These are phyloP conservation scores for Myxozyma kluyveri DNA, from an alignment of 805 yeast genomes.

Conservation along the genomic window DNA sequence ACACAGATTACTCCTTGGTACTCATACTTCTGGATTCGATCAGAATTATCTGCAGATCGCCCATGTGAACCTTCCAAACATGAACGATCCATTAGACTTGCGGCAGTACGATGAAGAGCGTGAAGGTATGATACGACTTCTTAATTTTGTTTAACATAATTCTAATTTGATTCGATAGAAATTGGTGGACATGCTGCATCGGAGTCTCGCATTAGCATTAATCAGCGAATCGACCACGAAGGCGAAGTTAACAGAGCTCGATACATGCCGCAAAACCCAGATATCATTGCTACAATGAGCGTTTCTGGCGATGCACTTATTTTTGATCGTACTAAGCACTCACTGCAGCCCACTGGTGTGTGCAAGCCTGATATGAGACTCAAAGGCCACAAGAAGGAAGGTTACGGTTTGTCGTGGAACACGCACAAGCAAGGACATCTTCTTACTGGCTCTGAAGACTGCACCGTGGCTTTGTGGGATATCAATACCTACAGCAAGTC, in stretches of 20 bases:
- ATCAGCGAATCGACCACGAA: conserved; percentile 56
- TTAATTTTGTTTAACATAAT: neutral
- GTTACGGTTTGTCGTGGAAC: conserved; percentile 71
- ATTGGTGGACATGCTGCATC: conserved; percentile 37
- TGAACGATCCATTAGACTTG: conserved; percentile 28
- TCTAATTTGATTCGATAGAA: conserved; percentile 23
- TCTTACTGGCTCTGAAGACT: conserved; percentile 65
- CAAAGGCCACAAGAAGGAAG: conserved; percentile 60
- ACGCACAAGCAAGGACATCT: conserved; percentile 44
- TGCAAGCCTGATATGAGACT: conserved; percentile 54
- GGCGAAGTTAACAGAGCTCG: conserved; percentile 66
- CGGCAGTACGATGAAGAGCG: conserved; percentile 31
- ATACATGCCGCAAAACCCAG: conserved; percentile 48
- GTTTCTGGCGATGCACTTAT: conserved; percentile 40
- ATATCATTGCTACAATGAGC: conserved; percentile 55
- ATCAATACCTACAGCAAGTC: conserved; percentile 35
- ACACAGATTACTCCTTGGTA: conserved; percentile 55
- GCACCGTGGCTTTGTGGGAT: conserved; percentile 71
- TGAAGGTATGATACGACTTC: conserved; percentile 26
- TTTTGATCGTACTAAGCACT: conserved; percentile 68
- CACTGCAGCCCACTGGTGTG: conserved; percentile 44
- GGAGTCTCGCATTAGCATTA: conserved; percentile 45
- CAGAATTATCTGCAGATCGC: conserved; percentile 49
- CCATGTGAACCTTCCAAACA: conserved; percentile 37
- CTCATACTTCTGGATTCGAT: conserved; percentile 59